phyloP scores from a whole-genome alignment of 306 rosid genomes.

The Pterocarpus macrocarpus region DNA sequence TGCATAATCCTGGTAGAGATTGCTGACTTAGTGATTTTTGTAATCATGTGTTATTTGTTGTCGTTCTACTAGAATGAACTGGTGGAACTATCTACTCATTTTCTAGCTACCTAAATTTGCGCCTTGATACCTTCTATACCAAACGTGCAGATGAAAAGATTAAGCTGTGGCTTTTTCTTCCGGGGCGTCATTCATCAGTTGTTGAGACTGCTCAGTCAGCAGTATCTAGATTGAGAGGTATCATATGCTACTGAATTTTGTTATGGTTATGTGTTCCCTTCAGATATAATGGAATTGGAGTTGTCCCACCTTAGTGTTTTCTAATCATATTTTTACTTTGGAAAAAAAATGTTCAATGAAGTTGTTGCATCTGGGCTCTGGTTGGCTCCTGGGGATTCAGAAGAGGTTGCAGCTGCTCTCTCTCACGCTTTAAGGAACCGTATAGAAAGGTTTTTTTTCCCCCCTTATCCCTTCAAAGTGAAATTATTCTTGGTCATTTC shows the following conservation, averaged over 20 bases:
- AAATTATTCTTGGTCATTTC: slow-evolving; percentile 47
- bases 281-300: slow-evolving; percentile 23
- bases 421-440: slow-evolving; percentile 93
- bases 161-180: slow-evolving; percentile 97
- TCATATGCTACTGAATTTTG: slow-evolving; percentile 38
- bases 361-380: slow-evolving; percentile 94
- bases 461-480: slow-evolving; percentile 29
- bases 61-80: slow-evolving; percentile 29
- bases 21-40: slow-evolving; percentile 39
- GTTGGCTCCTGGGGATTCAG: slow-evolving; percentile 98
- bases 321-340: slow-evolving; percentile 30
- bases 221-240: slow-evolving; percentile 88
- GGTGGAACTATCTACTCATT: background rate
- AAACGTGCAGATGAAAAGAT: slow-evolving; percentile 83
- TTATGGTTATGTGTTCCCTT: slow-evolving; percentile 24
- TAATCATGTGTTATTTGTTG: slow-evolving; percentile 24
- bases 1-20: slow-evolving; percentile 94
- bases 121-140: slow-evolving; percentile 35
- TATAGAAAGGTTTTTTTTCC: slow-evolving; percentile 73
- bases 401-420: slow-evolving; percentile 95
- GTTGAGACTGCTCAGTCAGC: slow-evolving; percentile 80
- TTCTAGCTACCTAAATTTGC: slow-evolving; percentile 49
- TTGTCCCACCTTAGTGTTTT: slow-evolving; percentile 23
- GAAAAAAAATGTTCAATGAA: slow-evolving; percentile 50
- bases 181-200: slow-evolving; percentile 86